These are phyloP conservation scores for Moringa oleifera DNA, from an alignment of 345 rosid species.

Conservation along the genomic window DNA sequence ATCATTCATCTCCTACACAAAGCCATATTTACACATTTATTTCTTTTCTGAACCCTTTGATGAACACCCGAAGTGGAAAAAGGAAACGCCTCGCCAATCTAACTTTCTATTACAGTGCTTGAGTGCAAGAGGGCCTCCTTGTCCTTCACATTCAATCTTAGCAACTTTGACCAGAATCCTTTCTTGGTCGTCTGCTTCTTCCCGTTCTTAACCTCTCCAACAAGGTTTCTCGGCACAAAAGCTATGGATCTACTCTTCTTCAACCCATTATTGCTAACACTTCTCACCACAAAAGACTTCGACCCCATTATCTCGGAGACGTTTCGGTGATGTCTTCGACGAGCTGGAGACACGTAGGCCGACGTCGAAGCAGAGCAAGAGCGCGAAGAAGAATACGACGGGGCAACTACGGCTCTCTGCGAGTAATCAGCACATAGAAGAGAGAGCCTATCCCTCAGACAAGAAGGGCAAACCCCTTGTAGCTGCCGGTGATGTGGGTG, in stretches of 20 bases:
- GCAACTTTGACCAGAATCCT: slow-evolving; percentile 72
- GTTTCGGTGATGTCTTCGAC: background rate
- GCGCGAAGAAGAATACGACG: background rate
- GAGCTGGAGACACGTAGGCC: too few relatives aligned
- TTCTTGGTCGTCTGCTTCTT: slow-evolving; percentile 29
- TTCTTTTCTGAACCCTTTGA: too few relatives aligned
- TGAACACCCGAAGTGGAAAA: too few relatives aligned
- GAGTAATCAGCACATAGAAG: background rate
- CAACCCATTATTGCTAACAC: slow-evolving; percentile 36
- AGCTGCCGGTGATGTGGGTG: slow-evolving; percentile 25
- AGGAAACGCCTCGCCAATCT: background rate
- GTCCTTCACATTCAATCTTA: slow-evolving; percentile 40
- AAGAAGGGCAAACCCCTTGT: slow-evolving; percentile 42
- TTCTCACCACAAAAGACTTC: slow-evolving; percentile 33
- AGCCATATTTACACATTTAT: too few relatives aligned
- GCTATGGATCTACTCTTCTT: slow-evolving; percentile 83
- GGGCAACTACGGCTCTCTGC: background rate
- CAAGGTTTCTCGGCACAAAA: slow-evolving; percentile 27
- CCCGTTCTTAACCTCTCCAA: slow-evolving; percentile 21
- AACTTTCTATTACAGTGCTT: background rate
- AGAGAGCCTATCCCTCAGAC: slow-evolving; percentile 33
- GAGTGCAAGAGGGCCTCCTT: slow-evolving; percentile 18
- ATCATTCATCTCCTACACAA: too few relatives aligned
- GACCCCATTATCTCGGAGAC: slow-evolving; percentile 13
- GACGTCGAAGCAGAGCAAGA: background rate